Conservation (phyloP, 2,329 filamentous ascomycete species). For the Sarocladium oryzae region DNA sequence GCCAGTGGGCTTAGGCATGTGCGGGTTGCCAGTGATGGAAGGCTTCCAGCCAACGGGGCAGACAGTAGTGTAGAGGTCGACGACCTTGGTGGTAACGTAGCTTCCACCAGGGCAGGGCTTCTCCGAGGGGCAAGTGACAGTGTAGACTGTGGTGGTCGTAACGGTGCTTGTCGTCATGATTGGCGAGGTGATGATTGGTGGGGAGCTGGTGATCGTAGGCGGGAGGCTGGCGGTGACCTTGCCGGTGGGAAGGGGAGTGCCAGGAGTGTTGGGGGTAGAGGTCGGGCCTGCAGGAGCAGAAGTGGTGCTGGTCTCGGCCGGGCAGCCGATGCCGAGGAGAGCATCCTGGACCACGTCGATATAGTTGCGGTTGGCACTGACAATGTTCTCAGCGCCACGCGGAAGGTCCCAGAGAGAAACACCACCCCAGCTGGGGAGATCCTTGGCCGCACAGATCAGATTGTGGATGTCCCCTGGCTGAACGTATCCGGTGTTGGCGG, state of each 20-base stretch:
- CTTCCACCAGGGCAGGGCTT: constrained; percentile 14
- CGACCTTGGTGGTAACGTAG: constrained; percentile 31
- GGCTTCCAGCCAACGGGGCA: constrained; percentile 26
- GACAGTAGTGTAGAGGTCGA: constrained; percentile 39
- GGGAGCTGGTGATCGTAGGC: constrained; percentile 4
- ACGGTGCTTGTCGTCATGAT: constrained; percentile 29
- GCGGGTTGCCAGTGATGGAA: constrained; percentile 11
- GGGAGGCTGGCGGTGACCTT: constrained; percentile 8
- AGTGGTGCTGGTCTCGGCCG: constrained; percentile 10
- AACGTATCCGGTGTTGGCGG: constrained; percentile 28
- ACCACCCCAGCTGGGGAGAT: constrained; percentile 34
- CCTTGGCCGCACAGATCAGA: constrained; percentile 32
- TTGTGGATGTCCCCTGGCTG: constrained; percentile 24
- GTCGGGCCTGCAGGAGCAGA: constrained; percentile 7
- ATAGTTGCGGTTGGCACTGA: constrained; percentile 27
- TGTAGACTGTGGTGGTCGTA: constrained; percentile 31
- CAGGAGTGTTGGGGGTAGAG: constrained; percentile 10
- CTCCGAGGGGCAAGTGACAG: constrained; percentile 29
- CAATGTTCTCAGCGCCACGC: constrained; percentile 24
- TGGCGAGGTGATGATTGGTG: constrained; percentile 11
- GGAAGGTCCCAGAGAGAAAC: constrained; percentile 40
- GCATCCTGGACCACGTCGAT: constrained; percentile 30
- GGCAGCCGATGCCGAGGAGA: constrained; percentile 15
- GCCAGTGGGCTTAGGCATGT: constrained; percentile 15
- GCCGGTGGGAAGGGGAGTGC: background rate